Evolutionary conservation across 345 rosid species (phyloP).

Genomic region (Eucalyptus regnans): DNA sequence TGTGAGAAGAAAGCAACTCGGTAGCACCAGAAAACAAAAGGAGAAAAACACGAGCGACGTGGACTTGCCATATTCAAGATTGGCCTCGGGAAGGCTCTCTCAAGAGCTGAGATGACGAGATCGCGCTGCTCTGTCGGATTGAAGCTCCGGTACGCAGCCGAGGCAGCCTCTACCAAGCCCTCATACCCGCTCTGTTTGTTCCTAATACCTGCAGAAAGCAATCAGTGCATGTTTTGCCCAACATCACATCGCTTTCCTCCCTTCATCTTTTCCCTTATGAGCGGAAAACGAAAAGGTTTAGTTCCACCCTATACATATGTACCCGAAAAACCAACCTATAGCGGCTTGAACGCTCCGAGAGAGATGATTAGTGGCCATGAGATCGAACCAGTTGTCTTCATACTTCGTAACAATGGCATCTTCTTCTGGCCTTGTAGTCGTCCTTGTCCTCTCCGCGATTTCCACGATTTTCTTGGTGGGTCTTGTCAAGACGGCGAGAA

Average conservation of each 20-base stretch:
- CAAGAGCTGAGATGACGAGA: constrained; percentile 49
- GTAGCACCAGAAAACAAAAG: background rate
- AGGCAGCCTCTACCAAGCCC: constrained; percentile 58
- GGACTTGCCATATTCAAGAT: constrained; percentile 32
- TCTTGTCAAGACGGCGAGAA: background rate
- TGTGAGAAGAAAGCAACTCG: background rate
- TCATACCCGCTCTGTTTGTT: constrained; percentile 39
- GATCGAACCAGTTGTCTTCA: constrained; percentile 43
- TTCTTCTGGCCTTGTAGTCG: background rate
- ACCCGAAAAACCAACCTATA: constrained; percentile 24
- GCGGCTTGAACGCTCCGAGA: constrained; percentile 41
- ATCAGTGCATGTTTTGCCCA: background rate
- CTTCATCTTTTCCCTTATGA: background rate
- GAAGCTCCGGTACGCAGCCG: constrained; percentile 31
- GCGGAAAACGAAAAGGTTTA: background rate
- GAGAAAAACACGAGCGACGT: background rate
- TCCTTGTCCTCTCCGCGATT: background rate
- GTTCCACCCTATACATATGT: background rate
- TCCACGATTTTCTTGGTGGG: background rate
- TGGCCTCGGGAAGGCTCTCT: constrained; percentile 36
- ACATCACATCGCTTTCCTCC: background rate
- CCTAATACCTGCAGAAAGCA: constrained; percentile 18
- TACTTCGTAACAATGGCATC: constrained; percentile 1
- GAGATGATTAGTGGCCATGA: constrained; percentile 41
- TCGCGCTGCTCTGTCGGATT: constrained; percentile 31